A percentile compares a stretch with the other conserved stretches of the same genome.
Conservation (phyloP, 768 basidiomycete species). For the Suillus weaverae region DNA sequence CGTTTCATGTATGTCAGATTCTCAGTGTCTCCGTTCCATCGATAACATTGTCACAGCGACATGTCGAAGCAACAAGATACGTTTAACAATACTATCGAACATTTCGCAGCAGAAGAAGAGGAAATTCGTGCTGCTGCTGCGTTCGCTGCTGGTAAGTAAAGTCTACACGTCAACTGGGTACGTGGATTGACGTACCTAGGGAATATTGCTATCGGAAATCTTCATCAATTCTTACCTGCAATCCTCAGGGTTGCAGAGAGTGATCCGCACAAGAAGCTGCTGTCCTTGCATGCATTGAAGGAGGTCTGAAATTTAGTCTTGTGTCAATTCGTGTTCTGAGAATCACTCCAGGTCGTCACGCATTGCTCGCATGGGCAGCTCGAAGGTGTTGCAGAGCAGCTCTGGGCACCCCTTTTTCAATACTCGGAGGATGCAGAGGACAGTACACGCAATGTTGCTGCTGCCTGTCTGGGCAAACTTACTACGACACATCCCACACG, state of each 20-base stretch:
- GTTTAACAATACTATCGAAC: constrained; percentile 71
- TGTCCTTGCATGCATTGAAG: constrained; percentile 90
- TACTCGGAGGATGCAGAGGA: constrained; percentile 90
- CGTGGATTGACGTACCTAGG: constrained; percentile 44
- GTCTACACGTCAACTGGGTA: not conserved
- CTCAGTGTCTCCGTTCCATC: constrained; percentile 5
- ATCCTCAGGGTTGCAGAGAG: constrained; percentile 78
- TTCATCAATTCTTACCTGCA: constrained; percentile 80
- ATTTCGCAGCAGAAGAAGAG: constrained; percentile 78
- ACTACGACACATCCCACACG: constrained; percentile 88
- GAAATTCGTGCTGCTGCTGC: constrained; percentile 89
- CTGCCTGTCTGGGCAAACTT: constrained; percentile 94
- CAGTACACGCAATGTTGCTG: constrained; percentile 90
- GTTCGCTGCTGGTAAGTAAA: constrained; percentile 77
- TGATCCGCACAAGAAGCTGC: constrained; percentile 74
- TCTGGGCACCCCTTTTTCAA: constrained; percentile 92
- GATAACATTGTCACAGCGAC: constrained; percentile 54
- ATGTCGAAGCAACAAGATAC: constrained; percentile 80
- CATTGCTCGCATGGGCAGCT: constrained; percentile 85
- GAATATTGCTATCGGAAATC: constrained; percentile 93
- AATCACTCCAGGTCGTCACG: constrained; percentile 69
- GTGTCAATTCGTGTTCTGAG: not conserved
- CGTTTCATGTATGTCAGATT: constrained; percentile 66
- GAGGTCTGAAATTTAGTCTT: constrained; percentile 54
- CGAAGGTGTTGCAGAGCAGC: constrained; percentile 80